Evolutionary conservation across 139 green algal species (phyloP).

Genomic region (Desmodesmus armatus): DNA sequence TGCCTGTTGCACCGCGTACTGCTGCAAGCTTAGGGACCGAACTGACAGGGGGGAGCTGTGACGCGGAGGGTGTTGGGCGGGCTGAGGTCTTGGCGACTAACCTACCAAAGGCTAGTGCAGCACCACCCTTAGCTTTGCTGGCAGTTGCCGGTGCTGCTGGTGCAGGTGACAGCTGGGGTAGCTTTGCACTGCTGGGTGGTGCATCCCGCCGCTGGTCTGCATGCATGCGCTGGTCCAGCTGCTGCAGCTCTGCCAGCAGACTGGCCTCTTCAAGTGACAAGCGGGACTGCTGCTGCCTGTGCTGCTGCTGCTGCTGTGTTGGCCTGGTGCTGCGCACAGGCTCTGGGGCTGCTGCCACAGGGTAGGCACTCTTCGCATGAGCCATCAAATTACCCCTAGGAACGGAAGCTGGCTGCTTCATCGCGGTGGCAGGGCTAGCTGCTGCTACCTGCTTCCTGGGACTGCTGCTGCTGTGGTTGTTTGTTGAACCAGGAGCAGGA

Average conservation of each 20-base stretch:
- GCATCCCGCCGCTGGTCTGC: not conserved
- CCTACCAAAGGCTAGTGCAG: too few species aligned
- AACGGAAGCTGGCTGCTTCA: not conserved
- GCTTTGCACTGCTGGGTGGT: not conserved
- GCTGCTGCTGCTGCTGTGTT: not conserved
- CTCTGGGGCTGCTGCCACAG: not conserved
- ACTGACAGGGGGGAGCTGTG: too few species aligned
- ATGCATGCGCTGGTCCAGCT: slow-evolving; percentile 46
- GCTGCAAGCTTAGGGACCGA: too few species aligned
- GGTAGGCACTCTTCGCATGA: not conserved
- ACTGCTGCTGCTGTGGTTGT: not conserved
- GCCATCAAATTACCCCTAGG: too few species aligned
- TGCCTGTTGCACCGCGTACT: too few species aligned
- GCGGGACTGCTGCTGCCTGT: slow-evolving; percentile 5
- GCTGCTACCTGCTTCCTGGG: not conserved
- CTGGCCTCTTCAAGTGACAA: slow-evolving; percentile 52
- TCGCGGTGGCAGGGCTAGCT: not conserved
- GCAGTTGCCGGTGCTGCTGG: slow-evolving; percentile 37
- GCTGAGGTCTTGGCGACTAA: too few species aligned
- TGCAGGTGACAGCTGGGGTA: not conserved
- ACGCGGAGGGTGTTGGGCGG: too few species aligned
- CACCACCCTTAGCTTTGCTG: too few species aligned
- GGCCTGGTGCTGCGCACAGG: not conserved
- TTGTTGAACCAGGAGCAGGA: not conserved
- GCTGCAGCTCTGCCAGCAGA: slow-evolving; percentile 55